phyloP scores from a whole-genome alignment of 768 basidiomycete species.

The Hypholoma fasciculare region DNA sequence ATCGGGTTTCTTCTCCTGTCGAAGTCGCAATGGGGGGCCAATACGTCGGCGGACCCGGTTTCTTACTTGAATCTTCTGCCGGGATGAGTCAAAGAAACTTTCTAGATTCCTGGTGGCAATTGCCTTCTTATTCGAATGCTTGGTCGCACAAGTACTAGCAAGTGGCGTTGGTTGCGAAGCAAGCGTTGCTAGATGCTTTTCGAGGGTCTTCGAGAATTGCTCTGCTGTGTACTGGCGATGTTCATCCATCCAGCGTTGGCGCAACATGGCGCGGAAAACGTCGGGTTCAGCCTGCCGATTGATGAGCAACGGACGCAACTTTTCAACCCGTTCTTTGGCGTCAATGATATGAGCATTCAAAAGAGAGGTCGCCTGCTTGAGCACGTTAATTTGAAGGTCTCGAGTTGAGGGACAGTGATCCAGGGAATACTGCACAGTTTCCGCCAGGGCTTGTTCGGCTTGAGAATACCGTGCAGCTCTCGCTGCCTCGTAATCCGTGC shows the following conservation, averaged over 20 bases:
- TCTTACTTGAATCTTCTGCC: constrained; percentile 31
- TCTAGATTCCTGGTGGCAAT: constrained; percentile 33
- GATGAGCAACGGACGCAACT: constrained; percentile 36
- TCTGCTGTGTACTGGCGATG: constrained; percentile 36
- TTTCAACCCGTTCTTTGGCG: constrained; percentile 40
- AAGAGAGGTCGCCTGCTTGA: constrained; percentile 43
- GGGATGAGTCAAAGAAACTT: constrained; percentile 36
- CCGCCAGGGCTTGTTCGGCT: constrained; percentile 42
- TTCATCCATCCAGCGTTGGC: constrained; percentile 54
- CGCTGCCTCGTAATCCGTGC: too few relatives aligned
- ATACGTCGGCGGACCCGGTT: constrained; percentile 28
- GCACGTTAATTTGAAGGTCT: constrained; percentile 42
- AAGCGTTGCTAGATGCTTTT: constrained; percentile 34
- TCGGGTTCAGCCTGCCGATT: constrained; percentile 39
- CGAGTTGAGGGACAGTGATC: constrained; percentile 30
- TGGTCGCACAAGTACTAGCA: neutral
- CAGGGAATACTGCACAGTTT: constrained; percentile 31
- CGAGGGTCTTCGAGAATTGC: constrained; percentile 34
- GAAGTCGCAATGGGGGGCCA: neutral
- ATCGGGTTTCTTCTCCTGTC: constrained; percentile 31
- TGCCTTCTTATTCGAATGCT: neutral
- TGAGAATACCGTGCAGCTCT: constrained; percentile 35
- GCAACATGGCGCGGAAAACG: constrained; percentile 37
- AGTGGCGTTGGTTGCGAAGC: neutral
- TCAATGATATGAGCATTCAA: constrained; percentile 46